Percentiles rank a stretch among this genome's conserved stretches.
These are phyloP conservation scores for Neurospora sp. DNA, from an alignment of 495 filamentous ascomycete genomes.

Conservation along the genomic window DNA sequence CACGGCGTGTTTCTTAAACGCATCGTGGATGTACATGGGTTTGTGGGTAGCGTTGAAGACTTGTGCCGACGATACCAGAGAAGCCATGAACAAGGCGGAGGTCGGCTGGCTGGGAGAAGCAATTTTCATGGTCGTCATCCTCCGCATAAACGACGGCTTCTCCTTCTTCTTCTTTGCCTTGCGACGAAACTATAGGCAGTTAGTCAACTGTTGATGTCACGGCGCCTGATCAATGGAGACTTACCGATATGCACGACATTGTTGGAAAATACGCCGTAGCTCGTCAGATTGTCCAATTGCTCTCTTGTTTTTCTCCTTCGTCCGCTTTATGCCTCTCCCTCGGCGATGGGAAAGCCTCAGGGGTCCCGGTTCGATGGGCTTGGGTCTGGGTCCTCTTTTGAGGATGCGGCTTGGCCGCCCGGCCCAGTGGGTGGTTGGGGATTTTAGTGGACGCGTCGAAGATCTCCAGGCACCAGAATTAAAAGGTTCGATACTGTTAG, in stretches of 20 bases:
- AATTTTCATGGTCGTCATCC: slow-evolving; percentile 20
- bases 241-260: background rate
- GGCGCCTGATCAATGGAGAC: background rate
- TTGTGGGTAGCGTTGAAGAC: slow-evolving; percentile 11
- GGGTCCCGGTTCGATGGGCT: background rate
- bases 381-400: background rate
- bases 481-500: background rate
- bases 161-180: slow-evolving; percentile 15
- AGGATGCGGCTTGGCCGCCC: background rate
- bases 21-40: slow-evolving; percentile 14
- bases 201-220: background rate
- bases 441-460: background rate
- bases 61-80: slow-evolving; percentile 9
- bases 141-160: slow-evolving; percentile 15
- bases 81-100: slow-evolving; percentile 10
- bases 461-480: background rate
- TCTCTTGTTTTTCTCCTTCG: background rate
- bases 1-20: slow-evolving; percentile 25
- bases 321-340: background rate
- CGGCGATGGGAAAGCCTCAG: background rate
- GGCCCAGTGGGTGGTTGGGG: background rate
- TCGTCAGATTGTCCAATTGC: background rate
- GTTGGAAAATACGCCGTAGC: background rate
- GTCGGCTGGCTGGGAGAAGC: slow-evolving; percentile 13
- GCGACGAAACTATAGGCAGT: slow-evolving; percentile 9